Percentiles rank a stretch among this genome's conserved stretches.
These are phyloP conservation scores for Tanacetum coccineum DNA, from an alignment of 129 eudicot species.

Conservation along the genomic window DNA sequence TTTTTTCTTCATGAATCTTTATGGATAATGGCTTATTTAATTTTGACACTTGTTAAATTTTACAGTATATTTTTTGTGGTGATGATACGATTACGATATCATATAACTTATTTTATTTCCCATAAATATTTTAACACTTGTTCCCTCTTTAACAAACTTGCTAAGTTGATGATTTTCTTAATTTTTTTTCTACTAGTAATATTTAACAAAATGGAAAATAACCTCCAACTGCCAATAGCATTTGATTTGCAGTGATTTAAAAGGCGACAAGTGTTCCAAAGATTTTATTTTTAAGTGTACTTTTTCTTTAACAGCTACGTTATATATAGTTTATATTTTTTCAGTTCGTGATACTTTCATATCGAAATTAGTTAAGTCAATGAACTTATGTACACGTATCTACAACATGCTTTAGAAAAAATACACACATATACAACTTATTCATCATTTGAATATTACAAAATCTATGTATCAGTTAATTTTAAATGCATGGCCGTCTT, in stretches of 20 bases:
- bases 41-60: conserved; percentile 14
- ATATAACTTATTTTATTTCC: background rate
- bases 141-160: conserved; percentile 16
- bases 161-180: background rate
- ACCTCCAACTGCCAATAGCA: conserved; percentile 8
- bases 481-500: no score
- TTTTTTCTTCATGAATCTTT: background rate
- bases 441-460: no score
- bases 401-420: no score
- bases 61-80: background rate
- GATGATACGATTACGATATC: conserved; percentile 13
- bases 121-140: background rate
- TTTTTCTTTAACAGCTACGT: background rate
- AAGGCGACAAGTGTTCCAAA: background rate
- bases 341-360: no score
- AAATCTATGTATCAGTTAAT: no score
- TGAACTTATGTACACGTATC: no score
- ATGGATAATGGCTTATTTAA: background rate
- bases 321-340: no score
- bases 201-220: background rate
- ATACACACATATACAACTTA: no score
- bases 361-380: no score
- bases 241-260: background rate
- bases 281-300: background rate
- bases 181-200: background rate